phyloP scores from a whole-genome alignment of 1,284 basidiomycete genomes.

The Leccinum subspadiceum region DNA sequence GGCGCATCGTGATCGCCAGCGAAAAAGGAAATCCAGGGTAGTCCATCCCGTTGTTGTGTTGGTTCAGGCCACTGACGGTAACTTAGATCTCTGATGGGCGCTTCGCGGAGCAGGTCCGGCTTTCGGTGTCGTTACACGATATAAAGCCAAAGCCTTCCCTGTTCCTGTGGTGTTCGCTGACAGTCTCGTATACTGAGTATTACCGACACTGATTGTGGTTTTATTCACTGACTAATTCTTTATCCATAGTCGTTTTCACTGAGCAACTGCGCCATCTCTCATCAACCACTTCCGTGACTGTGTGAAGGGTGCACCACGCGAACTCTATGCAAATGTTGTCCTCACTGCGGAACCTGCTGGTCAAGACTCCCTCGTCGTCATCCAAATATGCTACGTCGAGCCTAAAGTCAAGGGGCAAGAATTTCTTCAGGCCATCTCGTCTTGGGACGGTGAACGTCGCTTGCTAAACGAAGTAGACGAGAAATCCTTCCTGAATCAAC shows the following conservation, averaged over 20 bases:
- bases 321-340: constrained; percentile 88
- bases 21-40: constrained; percentile 64
- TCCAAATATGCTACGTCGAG: constrained; percentile 88
- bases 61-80: not conserved
- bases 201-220: not conserved
- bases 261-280: constrained; percentile 78
- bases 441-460: constrained; percentile 82
- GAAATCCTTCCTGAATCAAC: constrained; percentile 84
- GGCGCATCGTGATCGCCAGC: constrained; percentile 68
- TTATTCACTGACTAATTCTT: not conserved
- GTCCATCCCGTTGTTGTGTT: constrained; percentile 12
- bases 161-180: constrained; percentile 88
- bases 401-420: constrained; percentile 72
- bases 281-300: constrained; percentile 92
- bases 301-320: constrained; percentile 81
- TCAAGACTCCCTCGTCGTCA: constrained; percentile 80
- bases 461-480: constrained; percentile 87
- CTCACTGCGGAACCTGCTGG: constrained; percentile 84
- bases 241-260: constrained; percentile 71
- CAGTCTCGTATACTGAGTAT: constrained; percentile 80
- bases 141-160: constrained; percentile 83
- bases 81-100: constrained; percentile 84
- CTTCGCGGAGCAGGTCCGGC: constrained; percentile 82
- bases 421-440: constrained; percentile 77
- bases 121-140: constrained; percentile 86